Conservation (phyloP, 1,139 yeast species). For the Debaryomyces fabryi region DNA sequence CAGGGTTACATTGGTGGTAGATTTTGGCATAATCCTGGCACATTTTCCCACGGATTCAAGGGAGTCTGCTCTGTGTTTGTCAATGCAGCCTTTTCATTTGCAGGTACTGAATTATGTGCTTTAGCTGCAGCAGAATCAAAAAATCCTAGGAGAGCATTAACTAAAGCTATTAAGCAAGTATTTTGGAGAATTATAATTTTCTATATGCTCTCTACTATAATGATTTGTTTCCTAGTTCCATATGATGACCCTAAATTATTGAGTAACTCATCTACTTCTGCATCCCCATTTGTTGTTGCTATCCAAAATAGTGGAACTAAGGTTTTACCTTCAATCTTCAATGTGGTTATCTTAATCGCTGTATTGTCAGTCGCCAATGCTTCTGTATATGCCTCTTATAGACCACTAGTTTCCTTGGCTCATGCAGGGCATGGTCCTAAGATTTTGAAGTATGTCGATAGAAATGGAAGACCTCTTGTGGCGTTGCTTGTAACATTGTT, state of each 20-base stretch:
- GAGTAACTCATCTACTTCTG: constrained; percentile 20
- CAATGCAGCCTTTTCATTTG: constrained; percentile 84
- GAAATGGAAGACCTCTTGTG: constrained; percentile 32
- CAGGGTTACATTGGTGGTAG: constrained; percentile 44
- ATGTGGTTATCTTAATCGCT: constrained; percentile 34
- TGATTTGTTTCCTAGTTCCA: constrained; percentile 52
- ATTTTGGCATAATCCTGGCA: constrained; percentile 47
- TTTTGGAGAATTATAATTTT: constrained; percentile 72
- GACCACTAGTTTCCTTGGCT: constrained; percentile 35
- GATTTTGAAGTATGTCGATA: constrained; percentile 25
- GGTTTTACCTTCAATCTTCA: constrained; percentile 36
- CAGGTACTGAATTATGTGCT: constrained; percentile 80
- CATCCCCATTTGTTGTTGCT: constrained; percentile 21
- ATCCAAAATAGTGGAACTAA: constrained; percentile 32
- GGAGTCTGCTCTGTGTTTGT: constrained; percentile 85
- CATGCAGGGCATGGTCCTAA: constrained; percentile 38
- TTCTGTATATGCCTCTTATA: constrained; percentile 35
- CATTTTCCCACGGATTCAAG: constrained; percentile 64
- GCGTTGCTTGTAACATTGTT: constrained; percentile 31
- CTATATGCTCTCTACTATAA: constrained; percentile 50
- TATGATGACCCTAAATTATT: constrained; percentile 18
- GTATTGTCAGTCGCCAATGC: constrained; percentile 39
- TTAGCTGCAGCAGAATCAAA: constrained; percentile 84
- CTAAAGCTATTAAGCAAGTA: constrained; percentile 74
- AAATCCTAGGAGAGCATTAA: constrained; percentile 68